Base-by-base conservation (phyloP, 768 basidiomycete species). In the Thelephora ganbajun region DNA sequence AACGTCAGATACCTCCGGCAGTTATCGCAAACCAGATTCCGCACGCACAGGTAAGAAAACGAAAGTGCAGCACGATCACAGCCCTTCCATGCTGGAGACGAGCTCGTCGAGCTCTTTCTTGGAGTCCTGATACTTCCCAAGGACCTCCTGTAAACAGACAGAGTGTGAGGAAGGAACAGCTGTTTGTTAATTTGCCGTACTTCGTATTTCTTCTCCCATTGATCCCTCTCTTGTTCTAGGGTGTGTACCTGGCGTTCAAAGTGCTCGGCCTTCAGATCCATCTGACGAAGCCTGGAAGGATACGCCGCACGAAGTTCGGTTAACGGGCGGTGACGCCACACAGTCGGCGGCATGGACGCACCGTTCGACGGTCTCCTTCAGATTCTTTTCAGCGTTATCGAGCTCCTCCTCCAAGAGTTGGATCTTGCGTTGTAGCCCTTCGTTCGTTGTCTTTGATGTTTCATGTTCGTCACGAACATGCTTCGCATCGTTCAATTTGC, bases 221-320 rank as follows among this genome's bases (percentile, higher is more conserved):
- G 58, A 62, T 98, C 94, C 45, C 93, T 80, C 64, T 99, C 96
- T 60, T 86, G 79, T 62, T 97, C 93, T 43, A 77, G 70, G 39
- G 86, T 77, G 54, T 79, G 71, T 16, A 96, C 80, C 61, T 93
- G 88, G 44, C 92, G 79, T 67, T 97, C 94, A 61, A 89, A 96
- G 69, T 98, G 91, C 65, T 99, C 96, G 9, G 94, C 94, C 70
- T 97, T 99, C 66, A 98, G 84, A 61, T 99, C 96, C 49, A 94
- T 91, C 60, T 94, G 89, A 52, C 94, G 74, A 57, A 99, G 73
- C 65, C 94, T 98, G 56, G 37, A 45, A 19, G 55, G 48, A 11
- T 23, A 22, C 14, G 47, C 48, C 48, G 51, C 14, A 34, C 44
- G 41, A 23, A 11, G 44, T 48, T 48, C 9, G 19, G 44, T 43